Evolutionary conservation across 2,329 filamentous ascomycete genomes (phyloP).

Genomic region (Diaporthe sp.): DNA sequence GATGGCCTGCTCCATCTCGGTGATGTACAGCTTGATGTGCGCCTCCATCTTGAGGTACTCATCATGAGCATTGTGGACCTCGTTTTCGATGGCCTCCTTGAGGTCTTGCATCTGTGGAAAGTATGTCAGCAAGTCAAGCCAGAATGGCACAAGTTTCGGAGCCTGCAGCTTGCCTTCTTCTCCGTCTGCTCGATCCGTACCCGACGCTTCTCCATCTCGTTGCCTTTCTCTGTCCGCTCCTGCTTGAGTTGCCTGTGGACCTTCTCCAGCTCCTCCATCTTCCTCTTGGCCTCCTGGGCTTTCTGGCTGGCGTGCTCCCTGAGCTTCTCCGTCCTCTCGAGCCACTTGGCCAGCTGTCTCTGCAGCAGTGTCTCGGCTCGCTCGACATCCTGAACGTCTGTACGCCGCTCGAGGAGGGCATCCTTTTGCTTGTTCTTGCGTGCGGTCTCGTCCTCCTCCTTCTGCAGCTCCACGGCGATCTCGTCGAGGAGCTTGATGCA

Average conservation of each 20-base stretch:
- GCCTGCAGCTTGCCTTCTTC: constrained; percentile 80
- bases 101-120: constrained; percentile 86
- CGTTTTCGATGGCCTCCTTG: constrained; percentile 96
- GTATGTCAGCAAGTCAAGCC: constrained; percentile 39
- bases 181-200: constrained; percentile 98
- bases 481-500: constrained; percentile 93
- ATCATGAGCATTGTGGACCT: constrained; percentile 89
- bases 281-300: constrained; percentile 81
- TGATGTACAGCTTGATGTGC: constrained; percentile 97
- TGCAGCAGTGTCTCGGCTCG: constrained; percentile 85
- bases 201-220: constrained; percentile 90
- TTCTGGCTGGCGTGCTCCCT: constrained; percentile 84
- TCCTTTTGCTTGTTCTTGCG: constrained; percentile 86
- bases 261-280: constrained; percentile 88
- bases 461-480: constrained; percentile 82
- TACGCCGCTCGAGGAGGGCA: constrained; percentile 85
- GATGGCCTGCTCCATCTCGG: constrained; percentile 96
- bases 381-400: constrained; percentile 92
- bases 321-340: constrained; percentile 86
- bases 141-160: constrained; percentile 13
- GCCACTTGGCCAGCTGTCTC: constrained; percentile 86
- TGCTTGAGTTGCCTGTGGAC: constrained; percentile 85
- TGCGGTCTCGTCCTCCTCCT: constrained; percentile 90
- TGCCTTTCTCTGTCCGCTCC: constrained; percentile 86
- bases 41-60: constrained; percentile 98